These are phyloP conservation scores for Talaromyces sp. DNA, from an alignment of 2,329 filamentous ascomycete genomes.

Conservation along the genomic window DNA sequence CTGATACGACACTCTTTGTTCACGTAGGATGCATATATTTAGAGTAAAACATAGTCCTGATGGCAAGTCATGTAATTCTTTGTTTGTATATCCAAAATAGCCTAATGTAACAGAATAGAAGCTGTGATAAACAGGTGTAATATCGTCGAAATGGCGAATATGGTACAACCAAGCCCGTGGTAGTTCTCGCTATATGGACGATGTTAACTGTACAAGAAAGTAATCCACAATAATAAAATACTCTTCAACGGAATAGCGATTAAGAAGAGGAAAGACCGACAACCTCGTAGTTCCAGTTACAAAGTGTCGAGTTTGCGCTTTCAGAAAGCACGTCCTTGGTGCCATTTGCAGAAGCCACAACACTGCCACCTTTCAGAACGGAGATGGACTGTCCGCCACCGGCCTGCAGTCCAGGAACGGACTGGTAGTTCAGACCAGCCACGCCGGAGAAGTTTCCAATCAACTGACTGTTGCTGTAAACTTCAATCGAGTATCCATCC, in stretches of 20 bases:
- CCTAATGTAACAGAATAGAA: neutral
- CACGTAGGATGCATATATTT: neutral
- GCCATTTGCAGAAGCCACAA: conserved; percentile 4
- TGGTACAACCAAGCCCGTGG: too few relatives aligned
- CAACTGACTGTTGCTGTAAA: conserved; percentile 3
- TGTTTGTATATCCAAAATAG: neutral
- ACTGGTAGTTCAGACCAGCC: conserved; percentile 4
- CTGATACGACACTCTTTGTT: neutral
- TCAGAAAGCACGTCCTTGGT: conserved; percentile 3
- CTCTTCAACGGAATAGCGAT: neutral
- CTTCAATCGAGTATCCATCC: neutral
- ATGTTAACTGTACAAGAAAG: neutral
- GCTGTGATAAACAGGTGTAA: neutral
- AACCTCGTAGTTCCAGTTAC: conserved; percentile 11
- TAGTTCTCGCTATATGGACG: too few relatives aligned
- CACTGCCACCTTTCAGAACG: neutral
- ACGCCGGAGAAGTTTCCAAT: neutral
- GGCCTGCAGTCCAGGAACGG: conserved; percentile 5
- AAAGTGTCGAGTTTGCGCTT: neutral
- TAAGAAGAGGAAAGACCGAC: conserved; percentile 7
- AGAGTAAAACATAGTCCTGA: neutral
- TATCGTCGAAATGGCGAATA: neutral
- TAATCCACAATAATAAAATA: neutral
- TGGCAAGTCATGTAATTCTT: neutral
- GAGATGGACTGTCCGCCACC: conserved; percentile 2